Conservation (phyloP, 2,329 filamentous ascomycete genomes). For the Zymoseptoria tritici region DNA sequence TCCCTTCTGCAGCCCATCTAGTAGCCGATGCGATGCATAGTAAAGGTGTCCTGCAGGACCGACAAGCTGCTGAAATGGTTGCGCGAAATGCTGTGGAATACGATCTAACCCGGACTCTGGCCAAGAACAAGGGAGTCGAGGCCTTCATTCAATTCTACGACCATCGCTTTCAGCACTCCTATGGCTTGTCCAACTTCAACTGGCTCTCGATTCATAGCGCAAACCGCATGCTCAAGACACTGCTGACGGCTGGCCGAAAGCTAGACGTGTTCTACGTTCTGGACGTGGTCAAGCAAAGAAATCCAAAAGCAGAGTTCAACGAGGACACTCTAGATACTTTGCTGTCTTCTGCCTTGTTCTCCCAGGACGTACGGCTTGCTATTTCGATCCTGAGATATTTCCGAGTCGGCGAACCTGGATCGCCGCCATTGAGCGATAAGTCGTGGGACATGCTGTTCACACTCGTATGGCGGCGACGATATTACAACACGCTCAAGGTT, state of each 20-base stretch:
- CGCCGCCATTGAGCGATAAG: constrained; percentile 5
- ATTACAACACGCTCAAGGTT: constrained; percentile 26
- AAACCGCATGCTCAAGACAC: constrained; percentile 17
- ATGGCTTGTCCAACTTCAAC: constrained; percentile 6
- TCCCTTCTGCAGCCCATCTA: constrained; percentile 5
- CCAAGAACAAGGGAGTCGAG: constrained; percentile 3
- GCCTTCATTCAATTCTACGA: constrained; percentile 19
- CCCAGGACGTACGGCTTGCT: constrained; percentile 11
- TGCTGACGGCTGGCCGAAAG: constrained; percentile 18
- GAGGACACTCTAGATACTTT: constrained; percentile 21
- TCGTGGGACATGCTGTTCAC: constrained; percentile 19
- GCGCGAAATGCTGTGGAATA: constrained; percentile 5
- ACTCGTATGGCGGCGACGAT: constrained; percentile 19
- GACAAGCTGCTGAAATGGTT: constrained; percentile 5
- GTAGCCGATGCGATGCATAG: constrained; percentile 18
- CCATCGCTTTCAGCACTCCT: constrained; percentile 1
- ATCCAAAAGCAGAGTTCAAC: constrained; percentile 3
- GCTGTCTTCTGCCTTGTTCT: constrained; percentile 13
- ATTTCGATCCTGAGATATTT: constrained; percentile 14
- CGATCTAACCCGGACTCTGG: constrained; percentile 15
- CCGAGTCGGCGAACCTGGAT: constrained; percentile 5
- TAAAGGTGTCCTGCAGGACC: constrained; percentile 16
- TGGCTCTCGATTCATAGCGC: constrained; percentile 21
- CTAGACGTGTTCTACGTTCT: constrained; percentile 17
- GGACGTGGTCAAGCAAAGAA: constrained; percentile 8